Base-by-base conservation (phyloP, 1,284 basidiomycete species). In the Fomitopsis betulina region DNA sequence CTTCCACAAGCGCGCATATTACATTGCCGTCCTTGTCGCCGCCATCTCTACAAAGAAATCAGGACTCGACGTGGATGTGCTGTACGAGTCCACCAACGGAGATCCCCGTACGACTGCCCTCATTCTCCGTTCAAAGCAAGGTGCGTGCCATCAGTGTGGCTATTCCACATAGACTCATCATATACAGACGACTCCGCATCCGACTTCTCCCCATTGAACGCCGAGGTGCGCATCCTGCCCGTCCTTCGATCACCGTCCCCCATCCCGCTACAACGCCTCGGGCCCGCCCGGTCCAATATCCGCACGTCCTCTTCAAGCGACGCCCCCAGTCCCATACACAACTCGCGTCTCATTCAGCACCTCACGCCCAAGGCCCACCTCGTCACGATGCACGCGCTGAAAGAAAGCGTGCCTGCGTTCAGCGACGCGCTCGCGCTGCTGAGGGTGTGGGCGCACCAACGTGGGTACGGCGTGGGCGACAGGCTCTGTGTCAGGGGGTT, bases 1-100 rank as follows among this genome's bases (percentile, higher is more conserved):
- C 73, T 96, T 96, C 70, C 90, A 96, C 72, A 99, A 99, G 73
- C 81, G 93, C 45, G 89, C 93, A 0, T 96, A 91, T 70, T 99
- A 95, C 74, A 82, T 98, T 13, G 89, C 94, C 8, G 83, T 84
- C 3, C 77, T 99, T 54, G 92, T 91, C 3, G 79, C 84, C 9
- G 83, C 84, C 1, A 72, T 98, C 39, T 74, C 73, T 49, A 70
- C 74, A 23, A 71, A 76, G 47, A 77, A 80, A 60, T 73, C 68
- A 54, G 70, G 75, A 27, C 67, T 86, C 49, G 72, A 73, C 38
- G 80, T 89, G 12, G 83, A 88, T 5, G 73, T 83, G 8, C 73
- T 73, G 15, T 92, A 91, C 65, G 78, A 83, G 21, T 87, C 86
- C 1, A 73, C 80, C 0, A 75, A 79, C 7, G 81, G 83, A 15